phyloP scores from a whole-genome alignment of 2,329 filamentous ascomycete species.

The Hansfordia pulvinata region DNA sequence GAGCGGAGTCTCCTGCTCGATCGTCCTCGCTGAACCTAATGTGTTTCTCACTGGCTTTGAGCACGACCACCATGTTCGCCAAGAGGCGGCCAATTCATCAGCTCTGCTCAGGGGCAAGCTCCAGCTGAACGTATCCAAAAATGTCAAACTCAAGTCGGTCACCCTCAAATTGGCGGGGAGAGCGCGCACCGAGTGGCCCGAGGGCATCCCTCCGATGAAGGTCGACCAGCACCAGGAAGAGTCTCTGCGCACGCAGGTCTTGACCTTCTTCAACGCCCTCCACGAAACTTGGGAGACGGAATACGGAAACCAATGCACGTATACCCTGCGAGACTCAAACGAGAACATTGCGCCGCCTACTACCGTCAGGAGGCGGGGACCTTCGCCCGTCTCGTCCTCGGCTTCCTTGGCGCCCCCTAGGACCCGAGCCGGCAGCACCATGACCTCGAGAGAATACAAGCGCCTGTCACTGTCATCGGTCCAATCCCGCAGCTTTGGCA shows the following conservation, averaged over 20 bases:
- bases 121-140: conserved; percentile 71
- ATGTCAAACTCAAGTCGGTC: conserved; percentile 84
- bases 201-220: conserved; percentile 83
- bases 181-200: conserved; percentile 89
- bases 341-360: conserved; percentile 20
- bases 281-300: conserved; percentile 46
- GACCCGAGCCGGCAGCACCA: conserved; percentile 13
- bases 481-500: conserved; percentile 74
- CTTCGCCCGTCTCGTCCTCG: conserved; percentile 13
- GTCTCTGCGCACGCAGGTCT: conserved; percentile 73
- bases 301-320: conserved; percentile 51
- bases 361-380: too few relatives aligned
- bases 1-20: conserved; percentile 61
- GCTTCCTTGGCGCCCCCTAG: conserved; percentile 18
- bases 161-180: conserved; percentile 76
- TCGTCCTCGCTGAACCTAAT: conserved; percentile 66
- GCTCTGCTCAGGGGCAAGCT: conserved; percentile 78
- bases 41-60: conserved; percentile 71
- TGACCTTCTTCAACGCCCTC: conserved; percentile 82
- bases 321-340: conserved; percentile 26
- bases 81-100: conserved; percentile 48
- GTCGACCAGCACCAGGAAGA: conserved; percentile 74
- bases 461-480: conserved; percentile 67
- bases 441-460: conserved; percentile 41
- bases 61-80: conserved; percentile 43